These are phyloP conservation scores for Myxozyma geophila DNA, from an alignment of 805 yeast species.

Conservation along the genomic window DNA sequence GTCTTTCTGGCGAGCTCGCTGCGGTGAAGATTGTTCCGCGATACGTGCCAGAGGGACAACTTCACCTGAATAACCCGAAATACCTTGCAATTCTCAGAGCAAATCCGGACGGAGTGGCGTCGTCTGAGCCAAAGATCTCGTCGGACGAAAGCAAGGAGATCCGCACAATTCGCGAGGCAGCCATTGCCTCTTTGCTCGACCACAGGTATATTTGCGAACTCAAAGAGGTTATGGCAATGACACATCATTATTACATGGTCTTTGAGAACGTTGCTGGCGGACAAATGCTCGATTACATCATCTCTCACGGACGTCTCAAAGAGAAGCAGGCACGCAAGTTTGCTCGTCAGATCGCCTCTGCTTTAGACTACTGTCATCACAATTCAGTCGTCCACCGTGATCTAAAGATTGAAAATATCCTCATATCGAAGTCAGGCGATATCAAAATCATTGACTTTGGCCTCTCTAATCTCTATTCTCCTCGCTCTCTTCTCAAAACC, in stretches of 20 bases:
- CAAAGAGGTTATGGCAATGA: conserved; percentile 94
- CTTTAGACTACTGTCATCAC: conserved; percentile 89
- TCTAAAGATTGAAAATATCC: conserved; percentile 91
- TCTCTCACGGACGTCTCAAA: conserved; percentile 90
- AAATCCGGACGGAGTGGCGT: conserved; percentile 41
- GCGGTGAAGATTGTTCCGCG: conserved; percentile 38
- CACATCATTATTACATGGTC: conserved; percentile 94
- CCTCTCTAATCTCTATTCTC: conserved; percentile 80
- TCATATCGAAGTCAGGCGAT: conserved; percentile 92
- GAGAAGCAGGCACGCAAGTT: conserved; percentile 94
- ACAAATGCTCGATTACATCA: conserved; percentile 95
- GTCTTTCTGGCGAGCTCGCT: conserved; percentile 74
- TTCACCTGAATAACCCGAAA: conserved; percentile 52
- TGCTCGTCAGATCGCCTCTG: conserved; percentile 92
- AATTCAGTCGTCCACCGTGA: conserved; percentile 97
- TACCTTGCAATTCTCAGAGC: conserved; percentile 74
- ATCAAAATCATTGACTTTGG: conserved; percentile 97
- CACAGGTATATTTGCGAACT: conserved; percentile 92
- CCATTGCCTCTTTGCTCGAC: conserved; percentile 83
- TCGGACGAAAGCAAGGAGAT: conserved; percentile 83
- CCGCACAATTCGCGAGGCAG: conserved; percentile 93
- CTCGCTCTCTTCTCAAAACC: conserved; percentile 75
- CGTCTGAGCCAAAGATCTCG: conserved; percentile 52
- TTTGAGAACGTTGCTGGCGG: conserved; percentile 98
- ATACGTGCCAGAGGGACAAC: conserved; percentile 29